These are phyloP conservation scores for Pseudocercospora fuligena DNA, from an alignment of 2,329 filamentous ascomycete species.

Conservation along the genomic window DNA sequence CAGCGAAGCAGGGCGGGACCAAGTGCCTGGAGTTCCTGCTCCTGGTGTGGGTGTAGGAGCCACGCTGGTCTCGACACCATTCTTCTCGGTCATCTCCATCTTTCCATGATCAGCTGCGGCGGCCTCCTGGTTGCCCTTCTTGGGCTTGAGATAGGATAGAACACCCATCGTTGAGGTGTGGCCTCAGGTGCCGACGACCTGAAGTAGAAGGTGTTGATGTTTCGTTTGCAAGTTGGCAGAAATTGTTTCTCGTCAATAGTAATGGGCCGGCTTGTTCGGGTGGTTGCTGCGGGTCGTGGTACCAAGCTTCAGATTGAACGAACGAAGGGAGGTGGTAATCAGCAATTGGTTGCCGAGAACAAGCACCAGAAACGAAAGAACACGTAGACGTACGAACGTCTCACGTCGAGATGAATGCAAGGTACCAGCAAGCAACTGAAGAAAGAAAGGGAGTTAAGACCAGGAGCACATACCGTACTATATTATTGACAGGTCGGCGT, in stretches of 20 bases:
- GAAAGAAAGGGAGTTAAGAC: neutral
- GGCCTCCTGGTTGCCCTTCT: conserved; percentile 26
- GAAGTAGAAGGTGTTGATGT: neutral
- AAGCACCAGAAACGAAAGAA: conserved; percentile 24
- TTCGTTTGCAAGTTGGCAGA: neutral
- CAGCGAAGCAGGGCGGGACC: conserved; percentile 43
- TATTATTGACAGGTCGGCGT: conserved; percentile 1
- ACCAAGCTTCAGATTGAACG: conserved; percentile 4
- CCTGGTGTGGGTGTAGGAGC: conserved; percentile 29
- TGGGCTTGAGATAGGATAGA: conserved; percentile 33
- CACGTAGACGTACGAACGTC: conserved; percentile 20
- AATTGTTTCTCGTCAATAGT: neutral
- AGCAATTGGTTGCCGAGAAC: neutral
- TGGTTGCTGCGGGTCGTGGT: conserved; percentile 6
- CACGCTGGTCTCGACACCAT: conserved; percentile 9
- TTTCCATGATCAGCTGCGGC: conserved; percentile 14
- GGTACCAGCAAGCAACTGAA: conserved; percentile 5
- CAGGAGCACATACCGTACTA: neutral
- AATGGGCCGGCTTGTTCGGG: neutral
- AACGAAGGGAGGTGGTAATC: conserved; percentile 2
- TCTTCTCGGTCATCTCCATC: conserved; percentile 24
- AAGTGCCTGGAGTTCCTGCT: conserved; percentile 34
- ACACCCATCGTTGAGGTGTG: conserved; percentile 28
- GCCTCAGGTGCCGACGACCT: neutral
- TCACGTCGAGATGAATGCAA: neutral